Conservation (phyloP, 306 rosid genomes). For the Malus sylvestris region DNA sequence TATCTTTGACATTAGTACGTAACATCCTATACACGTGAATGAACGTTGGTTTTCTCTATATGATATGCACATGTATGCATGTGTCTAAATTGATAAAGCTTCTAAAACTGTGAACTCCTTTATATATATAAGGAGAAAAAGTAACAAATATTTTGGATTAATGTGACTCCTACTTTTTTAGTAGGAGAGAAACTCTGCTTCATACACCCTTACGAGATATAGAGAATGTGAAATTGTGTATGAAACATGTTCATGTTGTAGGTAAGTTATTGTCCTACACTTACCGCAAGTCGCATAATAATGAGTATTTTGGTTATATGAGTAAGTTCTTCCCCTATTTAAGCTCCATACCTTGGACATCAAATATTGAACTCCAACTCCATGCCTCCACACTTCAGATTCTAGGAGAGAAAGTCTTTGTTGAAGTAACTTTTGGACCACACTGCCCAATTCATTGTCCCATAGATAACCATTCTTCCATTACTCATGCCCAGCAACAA, state of each 20-base stretch:
- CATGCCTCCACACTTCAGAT: background rate
- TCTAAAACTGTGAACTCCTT: background rate
- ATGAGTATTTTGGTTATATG: background rate
- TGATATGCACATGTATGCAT: background rate
- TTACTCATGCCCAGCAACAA: background rate
- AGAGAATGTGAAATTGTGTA: too few species aligned
- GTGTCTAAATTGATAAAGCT: background rate
- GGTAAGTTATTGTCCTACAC: too few species aligned
- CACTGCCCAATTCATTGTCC: background rate
- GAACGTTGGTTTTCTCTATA: background rate
- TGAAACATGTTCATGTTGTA: too few species aligned
- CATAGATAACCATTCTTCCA: background rate
- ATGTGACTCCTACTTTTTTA: too few species aligned
- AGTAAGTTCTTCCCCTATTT: background rate
- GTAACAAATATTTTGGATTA: too few species aligned
- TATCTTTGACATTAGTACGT: background rate
- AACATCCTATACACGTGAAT: background rate
- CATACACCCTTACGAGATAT: too few species aligned
- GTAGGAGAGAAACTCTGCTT: too few species aligned
- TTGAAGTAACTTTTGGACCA: background rate
- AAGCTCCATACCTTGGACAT: background rate
- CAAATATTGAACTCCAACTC: background rate
- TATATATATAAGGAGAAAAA: too few species aligned
- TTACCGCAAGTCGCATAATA: too few species aligned
- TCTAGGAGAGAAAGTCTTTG: background rate